Conservation (phyloP, 2,329 filamentous ascomycete genomes). For the Dothistroma pini region DNA sequence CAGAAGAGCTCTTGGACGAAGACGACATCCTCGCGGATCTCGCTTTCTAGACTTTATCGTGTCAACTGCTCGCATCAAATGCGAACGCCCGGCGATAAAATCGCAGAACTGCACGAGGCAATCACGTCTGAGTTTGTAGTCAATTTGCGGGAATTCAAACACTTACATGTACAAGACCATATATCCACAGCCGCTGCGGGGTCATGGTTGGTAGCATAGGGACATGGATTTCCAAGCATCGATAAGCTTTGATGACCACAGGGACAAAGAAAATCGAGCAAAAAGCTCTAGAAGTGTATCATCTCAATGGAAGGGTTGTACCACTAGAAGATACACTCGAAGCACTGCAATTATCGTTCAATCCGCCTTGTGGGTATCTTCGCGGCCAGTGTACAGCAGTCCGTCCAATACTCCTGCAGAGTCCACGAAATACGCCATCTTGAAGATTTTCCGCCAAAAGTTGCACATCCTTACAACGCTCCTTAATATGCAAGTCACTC, state of each 20-base stretch:
- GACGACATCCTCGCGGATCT: neutral
- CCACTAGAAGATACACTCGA: neutral
- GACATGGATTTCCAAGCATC: neutral
- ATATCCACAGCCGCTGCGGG: neutral
- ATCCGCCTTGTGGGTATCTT: neutral
- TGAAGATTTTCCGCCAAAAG: neutral
- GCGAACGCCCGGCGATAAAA: neutral
- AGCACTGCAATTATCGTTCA: neutral
- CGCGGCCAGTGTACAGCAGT: neutral
- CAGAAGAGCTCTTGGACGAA: neutral
- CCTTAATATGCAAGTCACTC: constrained; percentile 3
- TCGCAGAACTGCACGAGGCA: neutral
- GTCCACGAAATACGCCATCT: neutral
- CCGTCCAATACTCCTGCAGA: neutral
- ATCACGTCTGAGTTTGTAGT: neutral
- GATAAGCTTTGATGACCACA: neutral
- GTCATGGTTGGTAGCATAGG: neutral
- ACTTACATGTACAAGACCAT: too few species aligned
- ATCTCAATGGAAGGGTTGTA: neutral
- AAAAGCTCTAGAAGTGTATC: neutral
- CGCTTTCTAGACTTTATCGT: neutral
- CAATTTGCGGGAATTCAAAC: neutral
- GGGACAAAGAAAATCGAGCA: neutral
- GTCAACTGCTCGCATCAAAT: neutral
- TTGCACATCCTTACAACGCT: neutral